Percentiles rank a stretch among this genome's conserved stretches.
Conservation (phyloP, 129 eudicot genomes). For the Gnaphalium uliginosum region DNA sequence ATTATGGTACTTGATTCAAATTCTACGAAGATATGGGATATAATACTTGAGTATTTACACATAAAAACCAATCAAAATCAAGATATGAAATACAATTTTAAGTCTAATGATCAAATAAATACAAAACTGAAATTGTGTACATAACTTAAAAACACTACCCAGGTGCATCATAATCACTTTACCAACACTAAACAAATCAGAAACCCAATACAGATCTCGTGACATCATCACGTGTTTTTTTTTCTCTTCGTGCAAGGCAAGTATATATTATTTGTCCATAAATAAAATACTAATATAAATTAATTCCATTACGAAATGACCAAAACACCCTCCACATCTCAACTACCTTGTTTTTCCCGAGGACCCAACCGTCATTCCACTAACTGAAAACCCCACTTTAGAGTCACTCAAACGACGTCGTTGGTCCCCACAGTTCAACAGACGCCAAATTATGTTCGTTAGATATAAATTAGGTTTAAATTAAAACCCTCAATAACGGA, state of each 20-base stretch:
- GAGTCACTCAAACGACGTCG: constrained; percentile 27
- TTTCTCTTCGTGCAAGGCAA: constrained; percentile 23
- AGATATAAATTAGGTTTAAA: constrained; percentile 46
- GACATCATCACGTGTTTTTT: not conserved
- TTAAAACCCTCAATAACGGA: constrained; percentile 46
- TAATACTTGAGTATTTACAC: no score
- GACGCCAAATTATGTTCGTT: constrained; percentile 37
- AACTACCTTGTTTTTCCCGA: not conserved
- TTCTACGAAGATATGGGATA: no score
- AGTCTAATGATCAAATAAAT: no score
- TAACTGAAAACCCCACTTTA: not conserved
- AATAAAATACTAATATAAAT: not conserved
- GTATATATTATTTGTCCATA: not conserved
- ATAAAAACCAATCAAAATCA: no score
- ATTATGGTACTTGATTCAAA: no score
- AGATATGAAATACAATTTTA: no score
- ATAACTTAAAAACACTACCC: constrained; percentile 12
- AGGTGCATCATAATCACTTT: not conserved
- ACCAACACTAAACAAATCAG: not conserved
- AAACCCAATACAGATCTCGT: not conserved
- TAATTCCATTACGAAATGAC: constrained; percentile 1
- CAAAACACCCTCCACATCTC: constrained; percentile 19
- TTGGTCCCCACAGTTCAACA: constrained; percentile 22
- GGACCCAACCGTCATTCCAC: constrained; percentile 29
- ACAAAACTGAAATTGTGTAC: no score